A percentile compares a stretch with the other conserved stretches of the same genome.
These are phyloP conservation scores for Mycocentrospora acerina DNA, from an alignment of 2,329 filamentous ascomycete species.

Conservation along the genomic window DNA sequence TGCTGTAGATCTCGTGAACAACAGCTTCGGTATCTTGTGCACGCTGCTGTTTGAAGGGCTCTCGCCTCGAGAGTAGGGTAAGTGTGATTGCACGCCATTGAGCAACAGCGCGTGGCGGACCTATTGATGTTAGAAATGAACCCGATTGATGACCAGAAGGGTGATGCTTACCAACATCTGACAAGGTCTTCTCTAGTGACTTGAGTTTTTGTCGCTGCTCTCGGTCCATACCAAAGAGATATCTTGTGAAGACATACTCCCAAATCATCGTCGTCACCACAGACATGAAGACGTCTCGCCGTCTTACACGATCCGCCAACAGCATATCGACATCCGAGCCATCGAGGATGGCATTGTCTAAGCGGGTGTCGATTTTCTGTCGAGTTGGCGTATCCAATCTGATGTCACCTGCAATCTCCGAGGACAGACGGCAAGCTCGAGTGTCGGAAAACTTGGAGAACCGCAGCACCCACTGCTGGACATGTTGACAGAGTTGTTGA, in stretches of 20 bases:
- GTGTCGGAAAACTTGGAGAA: constrained; percentile 98
- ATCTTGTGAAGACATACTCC: constrained; percentile 97
- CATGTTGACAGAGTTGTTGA: constrained; percentile 90
- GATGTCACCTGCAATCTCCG: constrained; percentile 71
- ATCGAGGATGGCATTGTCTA: constrained; percentile 93
- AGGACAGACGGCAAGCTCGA: constrained; percentile 78
- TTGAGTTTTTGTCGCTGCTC: constrained; percentile 98
- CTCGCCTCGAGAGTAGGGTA: constrained; percentile 79
- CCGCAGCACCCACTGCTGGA: constrained; percentile 95
- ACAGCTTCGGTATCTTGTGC: constrained; percentile 92
- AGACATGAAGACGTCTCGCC: constrained; percentile 96
- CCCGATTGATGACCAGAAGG: too few relatives aligned
- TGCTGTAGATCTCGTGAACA: constrained; percentile 86
- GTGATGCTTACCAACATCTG: constrained; percentile 66
- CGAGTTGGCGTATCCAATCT: constrained; percentile 36
- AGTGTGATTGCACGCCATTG: constrained; percentile 97
- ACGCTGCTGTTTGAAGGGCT: constrained; percentile 78
- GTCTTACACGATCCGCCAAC: constrained; percentile 80
- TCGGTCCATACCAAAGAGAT: constrained; percentile 97
- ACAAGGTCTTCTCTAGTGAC: constrained; percentile 85
- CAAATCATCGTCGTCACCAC: constrained; percentile 99
- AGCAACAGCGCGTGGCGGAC: constrained; percentile 83
- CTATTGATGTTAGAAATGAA: constrained; percentile 20
- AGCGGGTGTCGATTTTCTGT: constrained; percentile 88
- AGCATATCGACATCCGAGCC: constrained; percentile 90